Conservation (phyloP, 2,329 filamentous ascomycete species). For the Neoarthrinium moseri region DNA sequence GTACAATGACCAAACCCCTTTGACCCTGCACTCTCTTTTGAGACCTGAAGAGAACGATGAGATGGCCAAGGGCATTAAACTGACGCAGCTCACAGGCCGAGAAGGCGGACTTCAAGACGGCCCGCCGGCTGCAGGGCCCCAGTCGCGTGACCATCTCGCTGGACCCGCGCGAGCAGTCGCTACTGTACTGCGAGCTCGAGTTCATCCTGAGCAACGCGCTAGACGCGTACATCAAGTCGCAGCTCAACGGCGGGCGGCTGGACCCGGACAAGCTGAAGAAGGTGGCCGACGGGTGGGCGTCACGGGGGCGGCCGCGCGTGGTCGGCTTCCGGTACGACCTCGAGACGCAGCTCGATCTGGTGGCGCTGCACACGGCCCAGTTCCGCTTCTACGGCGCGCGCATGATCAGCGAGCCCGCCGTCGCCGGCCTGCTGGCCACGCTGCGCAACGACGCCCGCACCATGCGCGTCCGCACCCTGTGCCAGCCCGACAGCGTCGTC, state of each 20-base stretch:
- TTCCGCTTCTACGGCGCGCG: slow-evolving; percentile 55
- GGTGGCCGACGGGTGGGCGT: slow-evolving; percentile 49
- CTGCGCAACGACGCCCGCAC: slow-evolving; percentile 52
- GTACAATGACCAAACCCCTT: slow-evolving; percentile 23
- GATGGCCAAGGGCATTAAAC: not conserved
- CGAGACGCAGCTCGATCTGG: slow-evolving; percentile 58
- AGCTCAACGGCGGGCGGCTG: slow-evolving; percentile 56
- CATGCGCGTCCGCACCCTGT: slow-evolving; percentile 55
- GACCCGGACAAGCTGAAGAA: slow-evolving; percentile 49
- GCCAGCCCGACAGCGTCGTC: slow-evolving; percentile 56
- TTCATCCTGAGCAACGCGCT: slow-evolving; percentile 51
- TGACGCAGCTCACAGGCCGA: slow-evolving; percentile 12
- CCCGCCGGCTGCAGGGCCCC: slow-evolving; percentile 24
- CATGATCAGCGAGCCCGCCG: slow-evolving; percentile 39
- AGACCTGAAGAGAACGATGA: not conserved
- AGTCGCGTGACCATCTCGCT: slow-evolving; percentile 48
- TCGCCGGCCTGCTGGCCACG: slow-evolving; percentile 47
- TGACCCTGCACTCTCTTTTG: not conserved
- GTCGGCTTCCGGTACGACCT: slow-evolving; percentile 58
- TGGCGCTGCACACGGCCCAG: slow-evolving; percentile 46
- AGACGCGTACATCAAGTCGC: slow-evolving; percentile 50
- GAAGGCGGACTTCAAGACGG: slow-evolving; percentile 35
- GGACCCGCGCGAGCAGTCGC: slow-evolving; percentile 54
- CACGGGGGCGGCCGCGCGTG: slow-evolving; percentile 53
- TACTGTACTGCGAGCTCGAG: slow-evolving; percentile 60